Evolutionary conservation across 768 basidiomycete species (phyloP).

Genomic region (Collybiopsis confluens): DNA sequence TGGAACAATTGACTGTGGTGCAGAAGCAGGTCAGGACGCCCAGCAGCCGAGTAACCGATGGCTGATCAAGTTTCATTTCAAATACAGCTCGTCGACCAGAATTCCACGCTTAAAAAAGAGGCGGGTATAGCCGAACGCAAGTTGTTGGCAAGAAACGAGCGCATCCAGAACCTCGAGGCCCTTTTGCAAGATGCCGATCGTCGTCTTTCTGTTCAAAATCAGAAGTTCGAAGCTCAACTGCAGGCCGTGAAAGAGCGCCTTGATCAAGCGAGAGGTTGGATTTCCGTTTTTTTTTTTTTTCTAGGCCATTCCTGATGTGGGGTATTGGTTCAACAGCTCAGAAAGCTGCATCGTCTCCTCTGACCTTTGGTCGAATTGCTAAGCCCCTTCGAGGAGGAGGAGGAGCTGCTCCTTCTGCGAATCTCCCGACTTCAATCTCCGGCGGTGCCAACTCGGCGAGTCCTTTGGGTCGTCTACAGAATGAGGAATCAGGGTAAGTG

Average conservation of each 20-base stretch:
- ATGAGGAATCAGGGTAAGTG: constrained; percentile 71
- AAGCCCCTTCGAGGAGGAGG: constrained; percentile 96
- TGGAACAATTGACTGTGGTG: constrained; percentile 91
- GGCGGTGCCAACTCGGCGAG: constrained; percentile 50
- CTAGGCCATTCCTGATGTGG: constrained; percentile 9
- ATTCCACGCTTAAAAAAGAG: constrained; percentile 95
- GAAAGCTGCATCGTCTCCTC: constrained; percentile 66
- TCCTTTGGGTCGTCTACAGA: constrained; percentile 71
- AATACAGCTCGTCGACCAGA: constrained; percentile 92
- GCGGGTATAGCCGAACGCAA: constrained; percentile 96
- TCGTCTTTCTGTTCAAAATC: constrained; percentile 85
- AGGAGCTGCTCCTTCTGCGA: constrained; percentile 35
- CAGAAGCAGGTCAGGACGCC: constrained; percentile 84
- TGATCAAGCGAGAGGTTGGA: constrained; percentile 86
- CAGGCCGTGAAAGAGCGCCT: constrained; percentile 89
- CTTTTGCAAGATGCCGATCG: constrained; percentile 92
- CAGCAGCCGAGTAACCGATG: background rate
- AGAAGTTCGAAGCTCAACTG: constrained; percentile 92
- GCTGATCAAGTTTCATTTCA: background rate
- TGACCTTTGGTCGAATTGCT: constrained; percentile 92
- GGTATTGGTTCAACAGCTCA: constrained; percentile 50
- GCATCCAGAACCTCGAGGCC: constrained; percentile 94
- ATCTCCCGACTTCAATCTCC: constrained; percentile 36
- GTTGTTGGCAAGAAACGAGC: constrained; percentile 91
- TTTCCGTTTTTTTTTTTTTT: constrained; percentile 7